These are phyloP conservation scores for Lyophyllum decastes DNA, from an alignment of 768 basidiomycete species.

Conservation along the genomic window DNA sequence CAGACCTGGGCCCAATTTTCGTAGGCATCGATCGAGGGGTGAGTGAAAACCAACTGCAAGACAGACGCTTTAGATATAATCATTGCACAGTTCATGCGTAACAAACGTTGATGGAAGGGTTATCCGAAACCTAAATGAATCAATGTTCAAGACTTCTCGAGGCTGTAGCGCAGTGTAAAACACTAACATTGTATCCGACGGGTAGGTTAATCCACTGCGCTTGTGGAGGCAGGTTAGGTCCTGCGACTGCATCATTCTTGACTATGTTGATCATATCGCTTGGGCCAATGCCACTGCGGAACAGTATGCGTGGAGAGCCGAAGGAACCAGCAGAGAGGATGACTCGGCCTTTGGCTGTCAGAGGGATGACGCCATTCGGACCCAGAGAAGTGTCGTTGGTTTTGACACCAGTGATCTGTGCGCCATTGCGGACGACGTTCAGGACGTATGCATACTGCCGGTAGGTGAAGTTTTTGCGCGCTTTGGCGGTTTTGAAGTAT, in stretches of 20 bases:
- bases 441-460: slow-evolving; percentile 48
- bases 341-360: slow-evolving; percentile 59
- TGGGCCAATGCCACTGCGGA: slow-evolving; percentile 64
- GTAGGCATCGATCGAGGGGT: slow-evolving; percentile 61
- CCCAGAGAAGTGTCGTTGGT: slow-evolving; percentile 61
- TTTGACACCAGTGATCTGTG: slow-evolving; percentile 56
- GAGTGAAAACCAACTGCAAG: slow-evolving; percentile 58
- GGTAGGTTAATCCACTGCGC: slow-evolving; percentile 59
- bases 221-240: slow-evolving; percentile 46
- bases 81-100: neutral
- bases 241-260: slow-evolving; percentile 44
- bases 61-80: neutral
- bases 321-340: slow-evolving; percentile 60
- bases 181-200: slow-evolving; percentile 50
- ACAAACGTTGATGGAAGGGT: slow-evolving; percentile 61
- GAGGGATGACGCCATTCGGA: slow-evolving; percentile 53
- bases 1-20: slow-evolving; percentile 68
- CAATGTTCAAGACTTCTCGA: neutral
- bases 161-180: neutral
- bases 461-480: slow-evolving; percentile 53
- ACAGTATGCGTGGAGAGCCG: slow-evolving; percentile 57
- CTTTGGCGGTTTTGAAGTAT: slow-evolving; percentile 58
- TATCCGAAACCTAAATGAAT: slow-evolving; percentile 48
- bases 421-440: slow-evolving; percentile 58
- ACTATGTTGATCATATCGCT: slow-evolving; percentile 56